Evolutionary conservation across 306 rosid genomes (phyloP), one percentile per base, ranked within the genome.

Genomic region (Luffa acutangula): DNA sequence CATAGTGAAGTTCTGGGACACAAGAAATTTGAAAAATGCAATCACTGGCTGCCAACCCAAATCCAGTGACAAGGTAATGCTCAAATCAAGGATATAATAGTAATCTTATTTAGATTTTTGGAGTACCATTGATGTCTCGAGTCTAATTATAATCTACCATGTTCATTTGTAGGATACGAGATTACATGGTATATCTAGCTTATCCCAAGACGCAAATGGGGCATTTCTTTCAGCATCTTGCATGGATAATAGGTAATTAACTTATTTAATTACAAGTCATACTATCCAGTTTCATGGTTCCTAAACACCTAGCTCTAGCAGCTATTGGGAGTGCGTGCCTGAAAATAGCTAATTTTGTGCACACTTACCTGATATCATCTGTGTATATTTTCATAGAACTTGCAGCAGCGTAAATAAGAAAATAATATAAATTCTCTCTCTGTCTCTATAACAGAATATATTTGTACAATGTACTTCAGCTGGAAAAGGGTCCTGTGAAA

Each of bases 201-300:
- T 96, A 88, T 96, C 99, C 79, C 99, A 96, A 86, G 99, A 96
- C 85, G 86, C 78, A 13, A 91, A 84, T 84, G 99, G 99, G 66
- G 80, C 92, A 76, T 82, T 87, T 76, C 86, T 96, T 80, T 86
- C 97, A 56, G 96, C 99, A 58, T 93, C 99, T 14, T 96, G 99
- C 90, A 93, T 90, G 97, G 97, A 96, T 83, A 89, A 84, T 82
- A 85, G 97, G 99, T 96, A 90, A 53, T 34, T 65, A 14, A 54
- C 82, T 53, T 52, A 76, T 53, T 45, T 69, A 76, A 21, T 52
- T 20, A 56, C 31, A 13, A 75, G 49, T 25, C 42, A 52, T 4
- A 49, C 48, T 15, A 34, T 49, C 31, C 48, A 49, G 5, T 75
- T 18, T 51, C 78, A 5, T 71, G 56, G 56, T 10, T 52, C 18